phyloP scores from a whole-genome alignment of 768 basidiomycete species.

The Auriculariales sp. region DNA sequence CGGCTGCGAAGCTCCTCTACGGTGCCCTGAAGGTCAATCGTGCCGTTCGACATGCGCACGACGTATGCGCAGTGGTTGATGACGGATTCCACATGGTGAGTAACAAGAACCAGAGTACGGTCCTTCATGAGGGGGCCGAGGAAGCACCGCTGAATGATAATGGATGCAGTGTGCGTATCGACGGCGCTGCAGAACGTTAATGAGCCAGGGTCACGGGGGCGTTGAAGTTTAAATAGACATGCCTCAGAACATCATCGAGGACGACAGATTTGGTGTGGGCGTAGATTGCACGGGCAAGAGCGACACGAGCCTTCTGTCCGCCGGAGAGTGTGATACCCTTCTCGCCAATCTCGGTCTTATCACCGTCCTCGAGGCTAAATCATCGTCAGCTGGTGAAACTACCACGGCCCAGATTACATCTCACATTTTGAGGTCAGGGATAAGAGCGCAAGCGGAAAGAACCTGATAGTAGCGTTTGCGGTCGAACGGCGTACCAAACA shows the following conservation, averaged over 20 bases:
- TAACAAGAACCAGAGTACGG: slow-evolving; percentile 70
- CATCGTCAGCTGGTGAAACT: slow-evolving; percentile 4
- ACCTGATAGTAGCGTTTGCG: slow-evolving; percentile 47
- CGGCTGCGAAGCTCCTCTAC: slow-evolving; percentile 45
- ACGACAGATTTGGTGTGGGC: slow-evolving; percentile 37
- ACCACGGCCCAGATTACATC: slow-evolving; percentile 58
- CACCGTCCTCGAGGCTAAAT: slow-evolving; percentile 14
- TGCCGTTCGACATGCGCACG: slow-evolving; percentile 67
- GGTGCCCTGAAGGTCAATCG: slow-evolving; percentile 61
- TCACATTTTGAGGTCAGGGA: slow-evolving; percentile 53
- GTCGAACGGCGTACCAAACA: slow-evolving; percentile 42
- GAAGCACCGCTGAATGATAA: slow-evolving; percentile 51
- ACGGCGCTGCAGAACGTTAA: slow-evolving; percentile 48
- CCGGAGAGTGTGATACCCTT: slow-evolving; percentile 58
- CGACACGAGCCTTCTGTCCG: slow-evolving; percentile 59
- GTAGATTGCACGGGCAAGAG: slow-evolving; percentile 73
- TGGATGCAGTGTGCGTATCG: slow-evolving; percentile 64
- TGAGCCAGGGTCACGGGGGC: too few relatives aligned
- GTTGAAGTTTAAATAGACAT: too few relatives aligned
- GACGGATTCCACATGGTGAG: slow-evolving; percentile 77
- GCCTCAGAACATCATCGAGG: slow-evolving; percentile 17
- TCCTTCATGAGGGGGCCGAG: slow-evolving; percentile 42
- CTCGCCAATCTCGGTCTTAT: slow-evolving; percentile 57
- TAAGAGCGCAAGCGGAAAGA: slow-evolving; percentile 60
- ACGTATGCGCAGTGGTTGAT: slow-evolving; percentile 59